These are phyloP conservation scores for Penicillium expansum DNA, from an alignment of 2,329 filamentous ascomycete species.

Conservation along the genomic window DNA sequence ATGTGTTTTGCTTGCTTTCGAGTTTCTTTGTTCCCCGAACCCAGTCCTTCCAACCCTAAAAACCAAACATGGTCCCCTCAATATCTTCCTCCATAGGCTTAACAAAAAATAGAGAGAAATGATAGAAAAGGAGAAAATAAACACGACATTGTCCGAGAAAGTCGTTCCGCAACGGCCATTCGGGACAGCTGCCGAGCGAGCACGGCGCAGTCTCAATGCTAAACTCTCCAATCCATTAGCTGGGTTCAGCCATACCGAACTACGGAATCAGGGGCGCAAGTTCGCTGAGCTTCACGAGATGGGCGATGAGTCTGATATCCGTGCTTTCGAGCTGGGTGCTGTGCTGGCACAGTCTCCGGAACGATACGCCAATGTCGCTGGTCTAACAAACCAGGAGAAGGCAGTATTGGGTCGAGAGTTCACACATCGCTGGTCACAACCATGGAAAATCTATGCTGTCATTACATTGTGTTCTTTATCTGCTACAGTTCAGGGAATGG, in stretches of 20 bases:
- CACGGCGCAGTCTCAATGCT: constrained; percentile 44
- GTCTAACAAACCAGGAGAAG: constrained; percentile 58
- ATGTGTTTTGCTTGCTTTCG: not conserved
- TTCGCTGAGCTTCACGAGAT: constrained; percentile 59
- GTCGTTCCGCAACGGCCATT: constrained; percentile 25
- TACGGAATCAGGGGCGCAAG: constrained; percentile 56
- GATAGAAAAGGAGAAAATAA: not conserved
- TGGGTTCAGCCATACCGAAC: constrained; percentile 49
- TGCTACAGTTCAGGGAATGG: constrained; percentile 69
- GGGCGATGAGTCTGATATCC: constrained; percentile 55
- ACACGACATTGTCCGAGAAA: constrained; percentile 5
- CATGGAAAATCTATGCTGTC: constrained; percentile 62
- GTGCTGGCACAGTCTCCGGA: constrained; percentile 56
- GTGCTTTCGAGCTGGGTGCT: constrained; percentile 60
- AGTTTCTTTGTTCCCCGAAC: constrained; percentile 3
- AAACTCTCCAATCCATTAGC: constrained; percentile 56
- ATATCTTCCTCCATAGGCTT: not conserved
- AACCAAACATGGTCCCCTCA: not conserved
- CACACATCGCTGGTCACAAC: constrained; percentile 67
- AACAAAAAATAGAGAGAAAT: not conserved
- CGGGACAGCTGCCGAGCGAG: constrained; percentile 40
- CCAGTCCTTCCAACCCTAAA: not conserved
- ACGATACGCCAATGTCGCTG: constrained; percentile 51
- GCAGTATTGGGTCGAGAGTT: constrained; percentile 59
- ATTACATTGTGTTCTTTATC: constrained; percentile 65